Evolutionary conservation across 2,329 filamentous ascomycete genomes (phyloP).

Genomic region (Elsinoe fawcettii): DNA sequence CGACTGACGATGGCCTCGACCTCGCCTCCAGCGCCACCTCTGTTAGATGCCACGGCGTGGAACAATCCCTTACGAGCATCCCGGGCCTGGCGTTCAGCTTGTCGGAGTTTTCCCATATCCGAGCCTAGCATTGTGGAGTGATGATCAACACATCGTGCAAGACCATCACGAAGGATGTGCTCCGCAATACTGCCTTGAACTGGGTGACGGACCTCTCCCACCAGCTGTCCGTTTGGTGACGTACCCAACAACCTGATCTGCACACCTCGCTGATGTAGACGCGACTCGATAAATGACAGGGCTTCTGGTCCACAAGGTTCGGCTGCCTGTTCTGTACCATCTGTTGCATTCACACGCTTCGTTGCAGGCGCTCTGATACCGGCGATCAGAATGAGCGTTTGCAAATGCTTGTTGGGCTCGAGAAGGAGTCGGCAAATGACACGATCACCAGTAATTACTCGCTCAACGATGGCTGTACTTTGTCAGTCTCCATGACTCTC

Average conservation of each 20-base stretch:
- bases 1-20: constrained; percentile 77
- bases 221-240: constrained; percentile 84
- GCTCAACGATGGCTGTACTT: constrained; percentile 61
- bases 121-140: constrained; percentile 86
- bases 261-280: constrained; percentile 78
- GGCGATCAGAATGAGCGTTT: constrained; percentile 81
- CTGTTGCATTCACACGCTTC: constrained; percentile 69
- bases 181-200: constrained; percentile 74
- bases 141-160: constrained; percentile 89
- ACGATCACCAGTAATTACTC: constrained; percentile 84
- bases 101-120: constrained; percentile 77
- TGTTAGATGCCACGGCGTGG: constrained; percentile 65
- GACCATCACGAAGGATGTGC: constrained; percentile 78
- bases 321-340: constrained; percentile 71
- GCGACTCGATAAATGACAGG: constrained; percentile 74
- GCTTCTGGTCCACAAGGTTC: constrained; percentile 89
- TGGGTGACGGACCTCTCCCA: constrained; percentile 80
- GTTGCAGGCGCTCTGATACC: constrained; percentile 87
- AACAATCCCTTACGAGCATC: constrained; percentile 69
- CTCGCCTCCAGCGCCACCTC: constrained; percentile 52
- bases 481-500: neutral
- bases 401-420: constrained; percentile 73
- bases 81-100: constrained; percentile 81
- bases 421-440: constrained; percentile 75
- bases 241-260: constrained; percentile 76